Evolutionary conservation across 192 early-diverging fungal genomes (phyloP), one percentile per base, ranked within the genome.

Genomic region (Kickxella alabastrina): DNA sequence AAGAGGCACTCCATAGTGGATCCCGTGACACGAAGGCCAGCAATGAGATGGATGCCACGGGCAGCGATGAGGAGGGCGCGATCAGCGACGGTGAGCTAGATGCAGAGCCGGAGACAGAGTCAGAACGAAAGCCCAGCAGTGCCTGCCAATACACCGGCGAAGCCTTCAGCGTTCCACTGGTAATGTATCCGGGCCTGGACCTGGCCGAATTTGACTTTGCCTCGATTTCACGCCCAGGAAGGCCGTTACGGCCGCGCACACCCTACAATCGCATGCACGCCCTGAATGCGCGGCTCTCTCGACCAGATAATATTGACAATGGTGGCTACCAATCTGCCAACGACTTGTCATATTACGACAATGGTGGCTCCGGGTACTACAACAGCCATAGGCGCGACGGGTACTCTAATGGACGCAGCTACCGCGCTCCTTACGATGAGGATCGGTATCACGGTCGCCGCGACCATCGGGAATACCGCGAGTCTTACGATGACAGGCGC

Each of bases 131-230:
- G 17, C 18, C 26, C 8, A 18, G 27, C n/a, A 24, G 19, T 18
- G 35, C 9, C 14, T 26, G 28, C 9, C 15, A 4, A 27, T 13
- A 0, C 27, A 42, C 13, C 8, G 34, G 24, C 27, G 57, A 35
- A 15, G 28, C 44, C 10, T 28, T 34, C 19, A 68, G 57, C 43
- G 42, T 75, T 7, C 71, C 71, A 4, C 49, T 75, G 15, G 71
- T 75, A 6, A 39, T 28, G 3, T 75, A 75, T 31, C 41, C 55
- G 4, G 71, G 71, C 0, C 41, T 75, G 38, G 65, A 68, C 49
- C 43, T 75, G 27, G 12, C 40, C 12, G 50, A 43, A 29, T 68
- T 75, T 35, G 60, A 75, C 23, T 75, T 75, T 44, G n/a, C 29
- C 19, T 49, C 59, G 3, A n/a, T 21, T 7, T 32, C 22, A 2